Conservation (phyloP, 257 asterid species). For the Scutellaria galericulata region DNA sequence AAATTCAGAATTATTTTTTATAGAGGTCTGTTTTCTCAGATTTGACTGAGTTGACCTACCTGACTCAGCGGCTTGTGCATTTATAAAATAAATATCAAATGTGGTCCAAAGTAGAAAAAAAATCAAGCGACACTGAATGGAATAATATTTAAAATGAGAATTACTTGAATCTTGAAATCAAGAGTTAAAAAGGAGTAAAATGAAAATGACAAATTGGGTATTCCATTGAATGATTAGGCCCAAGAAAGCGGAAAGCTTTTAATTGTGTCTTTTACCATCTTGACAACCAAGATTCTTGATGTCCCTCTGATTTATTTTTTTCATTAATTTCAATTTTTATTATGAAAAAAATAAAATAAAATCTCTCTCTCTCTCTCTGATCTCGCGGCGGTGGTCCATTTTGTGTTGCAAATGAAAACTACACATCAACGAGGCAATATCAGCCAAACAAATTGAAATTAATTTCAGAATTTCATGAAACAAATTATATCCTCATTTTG, state of each 20-base stretch:
- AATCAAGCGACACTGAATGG: no score
- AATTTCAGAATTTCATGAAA: constrained; percentile 11
- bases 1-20: no score
- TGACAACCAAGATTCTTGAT: constrained; percentile 35
- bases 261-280: constrained; percentile 35
- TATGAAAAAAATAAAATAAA: background rate
- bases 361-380: background rate
- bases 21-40: no score
- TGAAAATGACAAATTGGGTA: constrained; percentile 26
- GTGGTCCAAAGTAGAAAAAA: no score
- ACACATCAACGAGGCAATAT: constrained; percentile 22
- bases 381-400: constrained; percentile 26
- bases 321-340: no score
- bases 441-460: constrained; percentile 19
- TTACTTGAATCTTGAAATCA: no score
- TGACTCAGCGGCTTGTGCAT: no score
- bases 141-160: no score
- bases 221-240: constrained; percentile 15
- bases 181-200: constrained; percentile 1
- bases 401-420: constrained; percentile 22
- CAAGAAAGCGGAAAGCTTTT: constrained; percentile 22
- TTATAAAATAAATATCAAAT: no score
- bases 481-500: constrained; percentile 24
- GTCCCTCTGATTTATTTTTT: background rate
- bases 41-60: no score